A percentile compares a stretch with the other conserved stretches of the same genome.
Conservation (phyloP, 2,329 filamentous ascomycete species). For the Colletotrichum higginsianum region DNA sequence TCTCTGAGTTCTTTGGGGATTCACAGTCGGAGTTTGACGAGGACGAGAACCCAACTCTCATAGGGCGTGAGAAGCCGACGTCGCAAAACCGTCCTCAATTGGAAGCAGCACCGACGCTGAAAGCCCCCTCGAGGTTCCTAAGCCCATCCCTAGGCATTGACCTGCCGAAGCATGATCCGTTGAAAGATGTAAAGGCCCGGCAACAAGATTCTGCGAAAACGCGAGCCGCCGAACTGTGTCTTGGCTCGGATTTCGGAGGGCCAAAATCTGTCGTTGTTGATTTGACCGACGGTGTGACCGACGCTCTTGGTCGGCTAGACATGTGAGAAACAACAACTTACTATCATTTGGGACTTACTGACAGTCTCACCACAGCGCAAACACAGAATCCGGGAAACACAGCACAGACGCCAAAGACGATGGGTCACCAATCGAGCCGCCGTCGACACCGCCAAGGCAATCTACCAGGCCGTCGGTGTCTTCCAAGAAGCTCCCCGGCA, state of each 20-base stretch:
- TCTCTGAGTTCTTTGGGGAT: slow-evolving; percentile 33
- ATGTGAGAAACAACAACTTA: slow-evolving; percentile 12
- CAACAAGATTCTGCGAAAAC: not conserved
- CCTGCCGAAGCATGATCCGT: not conserved
- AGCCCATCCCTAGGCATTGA: not conserved
- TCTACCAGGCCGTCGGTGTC: slow-evolving; percentile 47
- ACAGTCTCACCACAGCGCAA: not conserved
- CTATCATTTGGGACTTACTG: not conserved
- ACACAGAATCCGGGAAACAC: not conserved
- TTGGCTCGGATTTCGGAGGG: not conserved
- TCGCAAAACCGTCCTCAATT: not conserved
- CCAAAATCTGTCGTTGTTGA: slow-evolving; percentile 7
- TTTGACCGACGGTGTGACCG: slow-evolving; percentile 29
- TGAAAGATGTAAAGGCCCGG: not conserved
- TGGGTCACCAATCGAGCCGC: slow-evolving; percentile 17
- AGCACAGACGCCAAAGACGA: not conserved
- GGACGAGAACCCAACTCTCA: not conserved
- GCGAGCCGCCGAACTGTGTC: not conserved
- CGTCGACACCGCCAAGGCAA: slow-evolving; percentile 43
- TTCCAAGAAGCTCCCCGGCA: slow-evolving; percentile 52
- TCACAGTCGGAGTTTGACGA: slow-evolving; percentile 27
- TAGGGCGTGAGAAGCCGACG: not conserved
- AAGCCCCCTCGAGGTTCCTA: not conserved
- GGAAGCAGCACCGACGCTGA: not conserved
- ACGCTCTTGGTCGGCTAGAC: slow-evolving; percentile 28